Conservation (phyloP, 192 early-diverging fungal species). For the Neocallimastix lanati region DNA sequence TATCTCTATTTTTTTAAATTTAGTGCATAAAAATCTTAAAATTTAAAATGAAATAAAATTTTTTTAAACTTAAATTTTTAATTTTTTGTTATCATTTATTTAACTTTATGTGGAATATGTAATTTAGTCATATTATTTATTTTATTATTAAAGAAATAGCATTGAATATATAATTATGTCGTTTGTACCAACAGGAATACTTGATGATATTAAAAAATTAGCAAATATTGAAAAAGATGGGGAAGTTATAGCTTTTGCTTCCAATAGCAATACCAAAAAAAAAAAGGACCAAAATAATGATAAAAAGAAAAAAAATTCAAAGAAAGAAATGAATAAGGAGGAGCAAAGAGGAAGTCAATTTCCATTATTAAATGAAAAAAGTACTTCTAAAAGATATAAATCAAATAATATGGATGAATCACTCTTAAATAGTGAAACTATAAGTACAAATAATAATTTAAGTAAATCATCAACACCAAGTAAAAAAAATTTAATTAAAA, state of each 20-base stretch:
- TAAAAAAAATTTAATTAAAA: no score
- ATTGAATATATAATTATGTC: not conserved
- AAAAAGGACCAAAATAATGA: not conserved
- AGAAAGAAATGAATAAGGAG: not conserved
- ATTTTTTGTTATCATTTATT: no score
- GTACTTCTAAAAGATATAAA: not conserved
- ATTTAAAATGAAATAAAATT: no score
- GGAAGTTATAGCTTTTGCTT: not conserved
- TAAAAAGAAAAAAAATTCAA: not conserved
- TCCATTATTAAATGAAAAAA: not conserved
- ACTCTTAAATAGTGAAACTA: no score
- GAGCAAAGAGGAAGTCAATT: not conserved
- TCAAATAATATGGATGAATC: no score
- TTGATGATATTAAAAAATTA: not conserved
- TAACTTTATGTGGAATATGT: no score
- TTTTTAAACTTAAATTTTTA: no score
- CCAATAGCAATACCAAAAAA: not conserved
- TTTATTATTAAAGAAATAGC: not conserved
- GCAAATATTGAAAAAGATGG: not conserved
- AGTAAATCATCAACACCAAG: no score
- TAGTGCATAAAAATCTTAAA: no score
- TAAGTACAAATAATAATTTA: no score
- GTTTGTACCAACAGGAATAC: not conserved
- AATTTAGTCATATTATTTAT: no score
- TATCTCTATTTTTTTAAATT: no score